Conservation (phyloP, 2,329 filamentous ascomycete genomes). For the Pestalotiopsis sp. region DNA sequence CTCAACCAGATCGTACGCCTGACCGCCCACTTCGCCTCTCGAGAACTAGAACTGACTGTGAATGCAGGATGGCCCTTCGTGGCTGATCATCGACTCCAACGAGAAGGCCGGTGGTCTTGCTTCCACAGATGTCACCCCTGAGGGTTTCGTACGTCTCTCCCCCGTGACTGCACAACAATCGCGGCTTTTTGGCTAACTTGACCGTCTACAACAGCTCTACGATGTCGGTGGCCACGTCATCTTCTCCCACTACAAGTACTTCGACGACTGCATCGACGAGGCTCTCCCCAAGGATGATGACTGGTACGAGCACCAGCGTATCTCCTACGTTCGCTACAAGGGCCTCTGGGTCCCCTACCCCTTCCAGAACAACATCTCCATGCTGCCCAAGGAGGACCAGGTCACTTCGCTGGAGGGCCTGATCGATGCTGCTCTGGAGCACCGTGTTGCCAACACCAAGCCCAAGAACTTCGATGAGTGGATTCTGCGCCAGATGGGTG, state of each 20-base stretch:
- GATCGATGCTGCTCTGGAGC: conserved; percentile 90
- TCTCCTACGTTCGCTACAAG: conserved; percentile 99
- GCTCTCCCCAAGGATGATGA: conserved; percentile 91
- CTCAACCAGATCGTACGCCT: conserved; percentile 87
- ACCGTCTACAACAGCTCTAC: conserved; percentile 69
- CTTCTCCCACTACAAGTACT: conserved; percentile 99
- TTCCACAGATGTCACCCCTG: conserved; percentile 90
- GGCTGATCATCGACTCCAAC: conserved; percentile 92
- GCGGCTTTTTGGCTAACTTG: background rate
- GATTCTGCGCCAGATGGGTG: conserved; percentile 91
- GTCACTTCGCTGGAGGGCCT: conserved; percentile 92
- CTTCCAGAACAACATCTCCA: conserved; percentile 99
- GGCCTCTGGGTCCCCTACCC: conserved; percentile 96
- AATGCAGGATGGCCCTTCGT: conserved; percentile 81
- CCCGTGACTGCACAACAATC: background rate
- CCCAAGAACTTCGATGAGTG: conserved; percentile 98
- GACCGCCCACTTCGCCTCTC: conserved; percentile 30
- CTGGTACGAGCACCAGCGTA: conserved; percentile 97
- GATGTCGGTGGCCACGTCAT: conserved; percentile 98
- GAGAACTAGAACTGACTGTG: conserved; percentile 25
- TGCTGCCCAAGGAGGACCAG: conserved; percentile 96
- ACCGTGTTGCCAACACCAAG: conserved; percentile 85
- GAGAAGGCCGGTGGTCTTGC: conserved; percentile 94
- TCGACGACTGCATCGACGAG: conserved; percentile 98
- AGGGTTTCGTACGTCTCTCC: conserved; percentile 84